Base-by-base conservation (phyloP, 768 basidiomycete genomes). In the Termitomyces sp. region DNA sequence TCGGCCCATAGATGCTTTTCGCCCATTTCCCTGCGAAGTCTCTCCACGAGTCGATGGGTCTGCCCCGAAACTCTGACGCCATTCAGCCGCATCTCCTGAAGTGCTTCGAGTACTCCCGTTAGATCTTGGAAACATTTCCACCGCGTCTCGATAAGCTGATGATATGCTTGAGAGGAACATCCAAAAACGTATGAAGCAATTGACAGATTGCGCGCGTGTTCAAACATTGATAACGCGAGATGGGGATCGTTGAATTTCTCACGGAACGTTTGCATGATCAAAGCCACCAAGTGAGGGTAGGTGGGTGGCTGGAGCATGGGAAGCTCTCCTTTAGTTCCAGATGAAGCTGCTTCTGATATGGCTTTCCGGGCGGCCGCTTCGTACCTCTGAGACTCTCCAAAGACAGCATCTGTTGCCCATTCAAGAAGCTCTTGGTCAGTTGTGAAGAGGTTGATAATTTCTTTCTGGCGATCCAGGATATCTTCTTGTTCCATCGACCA, bases 51-150 rank as follows among this genome's bases (percentile, higher is more conserved):
- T 26, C 71, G 71, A 11, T 80, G 77, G 2, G 91, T 94, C 40
- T 70, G 73, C 15, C 64, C 65, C 62, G 94, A 85, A 41, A 80
- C 70, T 35, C 75, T 77, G 12, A 96, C 84, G 14, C 88, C 90
- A 61, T 94, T 92, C 38, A 83, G 75, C 22, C 73, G 69, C 93
- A 97, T 95, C 67, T 95, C 93, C 55, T 85, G 78, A 17, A 96
- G 69, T 5, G 86, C 82, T 19, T 81, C 78, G 51, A 80, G 80
- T 0, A 93, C 85, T 26, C 88, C 90, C 45, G 79, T 77, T 35
- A 94, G 71, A 71, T 96, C 92, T n/a, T 81, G 81, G 74, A 95
- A 91, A 53, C 78, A 82, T 8, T 74, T 70, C 95, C 95, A 98
- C 19, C 83, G 82, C n/a, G 89, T 92, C 63, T 82, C 76, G 26